Evolutionary conservation across 352 stramenopile species (phyloP), one percentile per base, ranked within the genome.

Genomic region (Phytophthora melonis): DNA sequence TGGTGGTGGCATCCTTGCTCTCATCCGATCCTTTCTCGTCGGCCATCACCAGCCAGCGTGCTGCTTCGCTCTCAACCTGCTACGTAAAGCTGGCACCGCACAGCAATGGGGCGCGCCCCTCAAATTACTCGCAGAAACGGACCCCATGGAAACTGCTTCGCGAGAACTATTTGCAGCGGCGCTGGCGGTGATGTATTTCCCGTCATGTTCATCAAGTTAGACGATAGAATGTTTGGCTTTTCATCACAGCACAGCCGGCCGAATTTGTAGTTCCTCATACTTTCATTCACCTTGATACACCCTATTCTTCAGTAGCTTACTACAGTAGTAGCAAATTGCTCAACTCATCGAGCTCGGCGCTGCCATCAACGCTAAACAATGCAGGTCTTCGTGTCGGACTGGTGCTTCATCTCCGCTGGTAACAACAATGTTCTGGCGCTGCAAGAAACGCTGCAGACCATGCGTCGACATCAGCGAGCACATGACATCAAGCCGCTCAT

Each of bases 381-480:
- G 89, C 32, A 96, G 76, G 6, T 94, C 83, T 60, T 92, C 83
- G 60, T 93, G 89, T 3, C 58, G 77, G 45, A 60, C 70, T 23
- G 53, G 67, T 13, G 45, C 68, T 55, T 72, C 66, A 32, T 73
- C 71, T 47, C 78, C 64, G 4, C 63, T 53, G 1, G 82, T 57
- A 23, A 91, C 77, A 10, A 80, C 16, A 21, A 94, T 87, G 58
- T 88, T 75, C 43, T 94, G 82, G 30, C 76, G 72, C 52, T 91
- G 68, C 23, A 96, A 75, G 60, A 88, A 92, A 36, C 82, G 79
- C n/a, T 87, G 80, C 45, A 96, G 66, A 14, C 84, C 89, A 7
- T 85, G 75, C 1, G 87, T 90, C n/a, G 89, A 96, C 67, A 96
- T 71, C 21, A 96, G 68, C 56, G 89, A 96, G 74, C 89, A 96